Evolutionary conservation across 352 stramenopile species (phyloP).

Genomic region (Pythium periplocum): DNA sequence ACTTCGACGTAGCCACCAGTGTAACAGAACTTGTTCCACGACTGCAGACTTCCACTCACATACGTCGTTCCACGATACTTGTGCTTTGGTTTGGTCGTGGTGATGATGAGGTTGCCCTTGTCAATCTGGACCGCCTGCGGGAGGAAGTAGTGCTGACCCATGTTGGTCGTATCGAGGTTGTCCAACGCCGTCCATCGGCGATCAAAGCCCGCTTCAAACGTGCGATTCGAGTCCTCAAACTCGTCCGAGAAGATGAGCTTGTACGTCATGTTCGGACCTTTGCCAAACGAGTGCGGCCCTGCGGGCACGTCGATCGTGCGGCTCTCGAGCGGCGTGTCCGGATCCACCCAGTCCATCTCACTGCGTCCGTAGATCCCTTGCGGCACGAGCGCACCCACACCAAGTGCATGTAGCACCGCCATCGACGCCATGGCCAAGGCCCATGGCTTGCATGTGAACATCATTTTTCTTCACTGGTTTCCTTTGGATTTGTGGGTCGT

Average conservation of each 20-base stretch:
- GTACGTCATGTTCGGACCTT: conserved; percentile 48
- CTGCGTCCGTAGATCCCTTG: conserved; percentile 34
- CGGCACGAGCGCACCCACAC: conserved; percentile 20
- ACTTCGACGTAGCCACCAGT: conserved; percentile 96
- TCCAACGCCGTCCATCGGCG: conserved; percentile 94
- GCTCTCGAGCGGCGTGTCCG: conserved; percentile 53
- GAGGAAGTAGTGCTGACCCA: conserved; percentile 96
- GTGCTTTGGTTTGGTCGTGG: conserved; percentile 80
- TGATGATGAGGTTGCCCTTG: conserved; percentile 92
- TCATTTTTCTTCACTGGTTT: no score
- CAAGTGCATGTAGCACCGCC: conserved; percentile 5
- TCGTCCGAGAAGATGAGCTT: conserved; percentile 95
- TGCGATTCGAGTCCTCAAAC: conserved; percentile 92
- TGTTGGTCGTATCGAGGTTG: conserved; percentile 93
- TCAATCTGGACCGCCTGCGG: conserved; percentile 89
- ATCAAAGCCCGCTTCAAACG: conserved; percentile 93
- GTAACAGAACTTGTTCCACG: conserved; percentile 99
- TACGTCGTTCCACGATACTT: conserved; percentile 70
- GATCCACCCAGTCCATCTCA: conserved; percentile 67
- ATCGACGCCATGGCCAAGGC: conserved; percentile 8
- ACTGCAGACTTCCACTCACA: conserved; percentile 93
- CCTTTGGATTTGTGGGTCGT: no score
- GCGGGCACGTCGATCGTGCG: conserved; percentile 41
- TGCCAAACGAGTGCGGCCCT: conserved; percentile 25
- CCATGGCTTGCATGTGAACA: no score